phyloP scores from a whole-genome alignment of 768 basidiomycete genomes.

The Lentinula raphanica region DNA sequence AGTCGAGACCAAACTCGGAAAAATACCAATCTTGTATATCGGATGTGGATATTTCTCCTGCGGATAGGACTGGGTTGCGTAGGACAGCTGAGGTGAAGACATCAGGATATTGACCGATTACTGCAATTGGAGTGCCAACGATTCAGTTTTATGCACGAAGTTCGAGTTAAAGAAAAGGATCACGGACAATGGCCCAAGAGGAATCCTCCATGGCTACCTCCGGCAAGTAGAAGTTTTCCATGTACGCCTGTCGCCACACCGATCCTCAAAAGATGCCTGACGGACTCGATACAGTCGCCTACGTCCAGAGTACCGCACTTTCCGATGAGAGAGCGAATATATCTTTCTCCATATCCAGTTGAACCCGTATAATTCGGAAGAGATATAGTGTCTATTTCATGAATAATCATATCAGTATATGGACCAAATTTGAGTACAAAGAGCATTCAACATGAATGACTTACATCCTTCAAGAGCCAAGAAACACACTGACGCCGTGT shows the following conservation, averaged over 20 bases:
- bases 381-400: constrained; percentile 56
- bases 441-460: constrained; percentile 14
- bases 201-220: constrained; percentile 73
- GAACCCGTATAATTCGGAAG: constrained; percentile 67
- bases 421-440: not conserved
- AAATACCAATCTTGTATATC: constrained; percentile 74
- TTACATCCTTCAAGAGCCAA: constrained; percentile 59
- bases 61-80: constrained; percentile 67
- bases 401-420: not conserved
- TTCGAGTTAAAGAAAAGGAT: not conserved
- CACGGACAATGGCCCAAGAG: constrained; percentile 51
- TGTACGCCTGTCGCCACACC: constrained; percentile 43
- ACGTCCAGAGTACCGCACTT: constrained; percentile 63
- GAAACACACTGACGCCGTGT: constrained; percentile 36
- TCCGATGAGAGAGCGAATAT: constrained; percentile 49
- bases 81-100: constrained; percentile 58
- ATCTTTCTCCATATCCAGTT: constrained; percentile 58
- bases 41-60: constrained; percentile 46
- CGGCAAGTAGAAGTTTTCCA: constrained; percentile 51
- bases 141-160: not conserved
- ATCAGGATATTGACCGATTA: constrained; percentile 58
- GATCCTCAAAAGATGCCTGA: constrained; percentile 42
- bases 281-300: constrained; percentile 54
- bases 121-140: constrained; percentile 22
- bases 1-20: constrained; percentile 40